A percentile compares a stretch with the other conserved stretches of the same genome.
Evolutionary conservation across 2,329 filamentous ascomycete species (phyloP).

Genomic region (Alternaria sp.): DNA sequence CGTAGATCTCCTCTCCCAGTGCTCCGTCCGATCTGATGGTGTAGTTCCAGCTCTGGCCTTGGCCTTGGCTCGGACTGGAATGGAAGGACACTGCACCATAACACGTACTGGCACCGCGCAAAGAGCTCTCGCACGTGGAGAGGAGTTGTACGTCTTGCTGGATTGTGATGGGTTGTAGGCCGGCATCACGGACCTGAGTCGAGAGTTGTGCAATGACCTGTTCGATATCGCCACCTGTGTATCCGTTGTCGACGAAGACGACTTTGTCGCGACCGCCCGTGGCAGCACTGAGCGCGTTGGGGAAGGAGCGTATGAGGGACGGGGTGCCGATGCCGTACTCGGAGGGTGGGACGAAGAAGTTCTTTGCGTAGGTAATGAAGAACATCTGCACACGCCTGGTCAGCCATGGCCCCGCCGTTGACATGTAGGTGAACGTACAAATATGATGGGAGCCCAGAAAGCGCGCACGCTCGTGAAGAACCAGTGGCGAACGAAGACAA

Average conservation of each 20-base stretch:
- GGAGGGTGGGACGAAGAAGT: slow-evolving; percentile 82
- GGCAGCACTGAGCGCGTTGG: slow-evolving; percentile 68
- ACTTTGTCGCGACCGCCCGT: slow-evolving; percentile 71
- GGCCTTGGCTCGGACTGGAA: slow-evolving; percentile 77
- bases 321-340: slow-evolving; percentile 75
- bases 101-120: slow-evolving; percentile 72
- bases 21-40: slow-evolving; percentile 79
- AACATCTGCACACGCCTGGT: slow-evolving; percentile 49
- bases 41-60: slow-evolving; percentile 80
- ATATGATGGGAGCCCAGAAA: slow-evolving; percentile 65
- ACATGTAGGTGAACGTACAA: slow-evolving; percentile 44
- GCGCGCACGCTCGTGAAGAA: slow-evolving; percentile 64
- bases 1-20: slow-evolving; percentile 71
- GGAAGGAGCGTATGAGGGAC: slow-evolving; percentile 69
- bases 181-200: slow-evolving; percentile 63
- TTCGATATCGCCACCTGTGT: slow-evolving; percentile 74
- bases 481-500: slow-evolving; percentile 63
- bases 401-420: slow-evolving; percentile 7
- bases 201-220: slow-evolving; percentile 72
- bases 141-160: slow-evolving; percentile 66
- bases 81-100: slow-evolving; percentile 79
- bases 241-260: slow-evolving; percentile 80
- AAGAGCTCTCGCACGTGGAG: slow-evolving; percentile 65
- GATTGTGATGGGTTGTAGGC: slow-evolving; percentile 65
- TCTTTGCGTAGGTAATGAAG: slow-evolving; percentile 73